Conservation (phyloP, 1,284 basidiomycete species). For the Rhodotorula mucilaginosa region DNA sequence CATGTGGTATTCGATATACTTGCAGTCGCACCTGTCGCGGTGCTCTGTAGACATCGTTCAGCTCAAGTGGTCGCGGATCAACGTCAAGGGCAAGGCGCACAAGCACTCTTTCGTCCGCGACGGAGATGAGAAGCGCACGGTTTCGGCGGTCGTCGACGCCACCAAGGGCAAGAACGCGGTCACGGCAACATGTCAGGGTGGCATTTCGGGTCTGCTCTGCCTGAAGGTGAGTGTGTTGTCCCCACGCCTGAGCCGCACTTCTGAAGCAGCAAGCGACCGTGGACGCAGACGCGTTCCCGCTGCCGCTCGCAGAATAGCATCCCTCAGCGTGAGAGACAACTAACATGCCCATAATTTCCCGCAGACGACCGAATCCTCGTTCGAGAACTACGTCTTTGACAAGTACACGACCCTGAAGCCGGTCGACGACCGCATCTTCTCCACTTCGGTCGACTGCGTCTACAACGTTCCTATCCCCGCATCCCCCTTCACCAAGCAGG, state of each 20-base stretch:
- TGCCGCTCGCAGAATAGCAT: too few species aligned
- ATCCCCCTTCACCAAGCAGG: slow-evolving; percentile 54
- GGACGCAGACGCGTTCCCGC: too few species aligned
- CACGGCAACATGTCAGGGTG: slow-evolving; percentile 60
- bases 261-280: too few species aligned
- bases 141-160: slow-evolving; percentile 60
- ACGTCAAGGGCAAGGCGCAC: slow-evolving; percentile 59
- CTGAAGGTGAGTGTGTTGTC: slow-evolving; percentile 58
- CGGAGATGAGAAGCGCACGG: slow-evolving; percentile 80
- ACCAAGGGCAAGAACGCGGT: slow-evolving; percentile 39
- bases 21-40: slow-evolving; percentile 53
- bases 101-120: slow-evolving; percentile 81
- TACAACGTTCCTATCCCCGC: slow-evolving; percentile 62
- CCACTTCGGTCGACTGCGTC: slow-evolving; percentile 71
- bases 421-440: slow-evolving; percentile 83
- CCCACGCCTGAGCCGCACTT: too few species aligned
- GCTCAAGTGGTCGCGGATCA: slow-evolving; percentile 82
- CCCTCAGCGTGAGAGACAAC: too few species aligned
- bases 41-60: slow-evolving; percentile 73
- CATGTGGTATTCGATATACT: too few species aligned
- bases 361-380: slow-evolving; percentile 68
- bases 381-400: slow-evolving; percentile 77
- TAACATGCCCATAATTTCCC: too few species aligned
- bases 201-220: slow-evolving; percentile 76
- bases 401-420: slow-evolving; percentile 78